Evolutionary conservation across 805 yeast species (phyloP).

Genomic region (Wickerhamomyces canadensis): DNA sequence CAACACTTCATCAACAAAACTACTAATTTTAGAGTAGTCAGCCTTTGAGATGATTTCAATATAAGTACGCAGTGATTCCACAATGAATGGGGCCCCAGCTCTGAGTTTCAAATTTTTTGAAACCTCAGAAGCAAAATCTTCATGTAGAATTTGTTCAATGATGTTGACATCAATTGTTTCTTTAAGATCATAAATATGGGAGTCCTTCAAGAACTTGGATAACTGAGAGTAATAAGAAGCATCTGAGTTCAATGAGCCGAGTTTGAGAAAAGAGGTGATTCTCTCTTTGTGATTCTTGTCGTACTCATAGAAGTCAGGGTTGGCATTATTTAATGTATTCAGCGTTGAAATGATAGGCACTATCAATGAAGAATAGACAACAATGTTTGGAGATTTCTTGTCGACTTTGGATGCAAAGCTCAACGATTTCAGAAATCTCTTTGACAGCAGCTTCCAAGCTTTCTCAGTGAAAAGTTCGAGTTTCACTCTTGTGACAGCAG

Average conservation of each 20-base stretch:
- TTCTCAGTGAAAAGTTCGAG: slow-evolving; percentile 17
- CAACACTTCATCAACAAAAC: slow-evolving; percentile 15
- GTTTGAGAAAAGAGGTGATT: slow-evolving; percentile 38
- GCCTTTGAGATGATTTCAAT: slow-evolving; percentile 15
- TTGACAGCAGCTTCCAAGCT: slow-evolving; percentile 28
- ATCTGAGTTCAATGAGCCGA: slow-evolving; percentile 51
- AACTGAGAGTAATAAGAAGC: slow-evolving; percentile 40
- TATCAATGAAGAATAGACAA: slow-evolving; percentile 41
- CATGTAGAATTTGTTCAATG: slow-evolving; percentile 26
- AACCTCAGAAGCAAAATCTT: slow-evolving; percentile 23
- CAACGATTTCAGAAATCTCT: slow-evolving; percentile 28
- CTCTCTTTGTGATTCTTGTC: slow-evolving; percentile 41
- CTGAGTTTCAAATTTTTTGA: slow-evolving; percentile 26
- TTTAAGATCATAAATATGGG: slow-evolving; percentile 7
- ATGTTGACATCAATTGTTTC: slow-evolving; percentile 19
- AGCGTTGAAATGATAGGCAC: slow-evolving; percentile 46
- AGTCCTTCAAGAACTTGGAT: slow-evolving; percentile 15
- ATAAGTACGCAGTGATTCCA: slow-evolving; percentile 27
- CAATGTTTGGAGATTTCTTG: slow-evolving; percentile 27
- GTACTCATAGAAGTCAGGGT: slow-evolving; percentile 50
- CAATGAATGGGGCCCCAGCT: slow-evolving; percentile 25
- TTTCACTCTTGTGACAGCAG: slow-evolving; percentile 23
- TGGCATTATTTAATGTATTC: slow-evolving; percentile 36
- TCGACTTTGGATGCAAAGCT: slow-evolving; percentile 24
- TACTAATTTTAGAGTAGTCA: background rate